Evolutionary conservation across 345 rosid species (phyloP), one percentile per base, ranked within the genome.

Genomic region (Rhizophora mangle): DNA sequence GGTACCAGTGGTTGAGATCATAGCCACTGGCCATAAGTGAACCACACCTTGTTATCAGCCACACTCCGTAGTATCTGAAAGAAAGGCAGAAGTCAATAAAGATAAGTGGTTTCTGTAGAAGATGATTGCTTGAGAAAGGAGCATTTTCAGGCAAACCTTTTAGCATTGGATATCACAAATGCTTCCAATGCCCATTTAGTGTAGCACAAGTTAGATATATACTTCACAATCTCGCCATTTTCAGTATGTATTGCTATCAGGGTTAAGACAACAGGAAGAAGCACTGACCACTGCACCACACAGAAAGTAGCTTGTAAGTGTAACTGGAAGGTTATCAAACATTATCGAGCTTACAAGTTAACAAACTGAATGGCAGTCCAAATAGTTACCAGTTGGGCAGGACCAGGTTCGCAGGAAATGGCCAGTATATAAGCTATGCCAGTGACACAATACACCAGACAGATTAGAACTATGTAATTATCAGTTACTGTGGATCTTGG

Each of bases 141-240:
- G 10, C 19, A 21, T 21, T 56, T 6, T 21, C 16, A 11, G 54
- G 67, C 62, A 34, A 49, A 89, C 99, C 93, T 95, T 87, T 92
- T 87, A 67, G 99, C 99, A 70, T 95, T 95, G 37, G 98, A 76
- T 60, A 92, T 84, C 46, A 95, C 98, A 67, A 95, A 95, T 70
- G 99, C 98, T 87, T 95, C 95, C 68, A 92, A 65, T 54, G 98
- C 98, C 98, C 99, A 92, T 75, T 90, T 92, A 0, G 96, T 84
- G 68, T 87, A 96, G 87, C 94, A 89, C 68, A 90, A 24, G 30
- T 85, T 64, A 13, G 91, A 76, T 66, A 90, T 51, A 6, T 13
- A 3, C 8, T 74, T 74, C 60, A 88, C 80, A 36, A 82, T 27
- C 47, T 68, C 68, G 72, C 69, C 74, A 49, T 82, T 77, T 13